phyloP scores from a whole-genome alignment of 306 rosid genomes.

The Trifolium pratense region DNA sequence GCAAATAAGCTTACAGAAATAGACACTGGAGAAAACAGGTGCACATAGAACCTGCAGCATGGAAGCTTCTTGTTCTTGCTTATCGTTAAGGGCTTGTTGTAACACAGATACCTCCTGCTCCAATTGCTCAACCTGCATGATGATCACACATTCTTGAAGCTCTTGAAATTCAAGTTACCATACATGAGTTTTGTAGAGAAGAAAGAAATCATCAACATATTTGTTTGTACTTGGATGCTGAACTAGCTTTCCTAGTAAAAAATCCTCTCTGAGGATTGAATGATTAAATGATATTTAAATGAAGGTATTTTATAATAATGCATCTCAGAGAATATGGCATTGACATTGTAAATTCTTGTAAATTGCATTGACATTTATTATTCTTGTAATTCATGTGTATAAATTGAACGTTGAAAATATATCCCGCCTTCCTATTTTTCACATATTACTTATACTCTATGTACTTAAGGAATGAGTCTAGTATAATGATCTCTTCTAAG shows the following conservation, averaged over 20 bases:
- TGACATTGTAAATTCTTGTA: too few species aligned
- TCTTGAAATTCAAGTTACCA: slow-evolving; percentile 29
- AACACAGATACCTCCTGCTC: slow-evolving; percentile 76
- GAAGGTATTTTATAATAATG: slow-evolving; percentile 6
- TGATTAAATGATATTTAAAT: slow-evolving; percentile 23
- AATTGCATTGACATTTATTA: not conserved
- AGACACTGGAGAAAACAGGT: slow-evolving; percentile 47
- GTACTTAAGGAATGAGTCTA: slow-evolving; percentile 2
- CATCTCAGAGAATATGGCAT: not conserved
- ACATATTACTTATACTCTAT: slow-evolving; percentile 20
- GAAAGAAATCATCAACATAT: slow-evolving; percentile 27
- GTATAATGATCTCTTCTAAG: slow-evolving; percentile 1
- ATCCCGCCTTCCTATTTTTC: not conserved
- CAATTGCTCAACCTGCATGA: slow-evolving; percentile 82
- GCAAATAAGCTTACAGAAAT: slow-evolving; percentile 49
- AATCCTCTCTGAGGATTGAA: slow-evolving; percentile 10
- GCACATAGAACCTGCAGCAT: slow-evolving; percentile 80
- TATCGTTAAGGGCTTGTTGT: slow-evolving; percentile 64
- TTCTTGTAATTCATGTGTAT: not conserved
- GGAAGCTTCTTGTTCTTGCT: slow-evolving; percentile 89
- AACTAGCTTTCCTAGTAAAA: slow-evolving; percentile 35
- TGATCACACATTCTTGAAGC: slow-evolving; percentile 36
- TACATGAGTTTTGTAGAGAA: slow-evolving; percentile 19
- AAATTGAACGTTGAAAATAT: not conserved
- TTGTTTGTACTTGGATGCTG: slow-evolving; percentile 30